These are phyloP conservation scores for Camillea tinctor DNA, from an alignment of 2,329 filamentous ascomycete genomes.

Conservation along the genomic window DNA sequence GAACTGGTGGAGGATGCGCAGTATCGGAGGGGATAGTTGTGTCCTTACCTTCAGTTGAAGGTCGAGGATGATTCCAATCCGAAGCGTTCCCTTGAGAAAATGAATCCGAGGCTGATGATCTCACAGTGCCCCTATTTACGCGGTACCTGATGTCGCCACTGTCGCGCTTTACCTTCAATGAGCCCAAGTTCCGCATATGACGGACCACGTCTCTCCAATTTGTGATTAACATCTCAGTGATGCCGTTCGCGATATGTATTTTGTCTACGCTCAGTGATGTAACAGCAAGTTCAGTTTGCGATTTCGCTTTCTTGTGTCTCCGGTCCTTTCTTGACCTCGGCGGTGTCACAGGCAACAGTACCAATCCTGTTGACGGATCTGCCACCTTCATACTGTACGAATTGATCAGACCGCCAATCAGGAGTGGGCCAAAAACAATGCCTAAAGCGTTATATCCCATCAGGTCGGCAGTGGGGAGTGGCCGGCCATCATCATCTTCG, in stretches of 20 bases:
- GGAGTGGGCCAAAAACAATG: conserved; percentile 63
- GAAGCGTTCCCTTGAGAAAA: conserved; percentile 39
- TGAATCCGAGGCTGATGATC: conserved; percentile 43
- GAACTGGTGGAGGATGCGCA: conserved; percentile 33
- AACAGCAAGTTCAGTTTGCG: not conserved
- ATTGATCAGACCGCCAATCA: conserved; percentile 58
- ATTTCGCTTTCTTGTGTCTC: conserved; percentile 33
- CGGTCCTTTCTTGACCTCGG: conserved; percentile 42
- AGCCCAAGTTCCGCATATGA: conserved; percentile 53
- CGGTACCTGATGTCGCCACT: conserved; percentile 7
- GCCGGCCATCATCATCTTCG: conserved; percentile 50
- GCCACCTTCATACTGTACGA: conserved; percentile 49
- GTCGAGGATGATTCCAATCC: conserved; percentile 32
- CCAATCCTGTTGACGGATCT: conserved; percentile 40
- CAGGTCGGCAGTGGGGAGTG: conserved; percentile 54
- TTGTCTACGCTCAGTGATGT: conserved; percentile 48
- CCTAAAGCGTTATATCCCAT: conserved; percentile 65
- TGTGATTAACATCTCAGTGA: conserved; percentile 64
- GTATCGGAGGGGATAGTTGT: conserved; percentile 37
- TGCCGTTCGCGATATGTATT: conserved; percentile 54
- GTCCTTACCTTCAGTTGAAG: conserved; percentile 16
- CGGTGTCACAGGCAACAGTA: conserved; percentile 43
- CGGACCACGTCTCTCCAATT: conserved; percentile 64
- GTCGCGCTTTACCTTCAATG: conserved; percentile 26
- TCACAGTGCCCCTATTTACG: conserved; percentile 23